A percentile compares a stretch with the other conserved stretches of the same genome.
These are phyloP conservation scores for Microcyclospora pomicola DNA, from an alignment of 2,329 filamentous ascomycete species.

Conservation along the genomic window DNA sequence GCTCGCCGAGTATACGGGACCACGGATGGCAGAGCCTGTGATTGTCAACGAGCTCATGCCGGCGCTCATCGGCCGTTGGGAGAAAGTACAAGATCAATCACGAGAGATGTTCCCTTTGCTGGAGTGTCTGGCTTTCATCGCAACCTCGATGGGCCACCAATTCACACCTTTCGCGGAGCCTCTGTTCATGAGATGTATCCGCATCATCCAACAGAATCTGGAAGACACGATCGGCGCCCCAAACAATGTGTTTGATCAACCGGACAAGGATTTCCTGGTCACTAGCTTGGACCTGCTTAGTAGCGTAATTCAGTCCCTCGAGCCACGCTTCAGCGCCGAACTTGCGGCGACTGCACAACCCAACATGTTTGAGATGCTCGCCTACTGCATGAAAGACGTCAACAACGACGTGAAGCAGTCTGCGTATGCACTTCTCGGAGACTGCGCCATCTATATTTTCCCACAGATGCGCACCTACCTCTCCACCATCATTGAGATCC, in stretches of 20 bases:
- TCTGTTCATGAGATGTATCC: slow-evolving; percentile 77
- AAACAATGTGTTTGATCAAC: slow-evolving; percentile 53
- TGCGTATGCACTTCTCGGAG: slow-evolving; percentile 84
- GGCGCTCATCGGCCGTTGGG: slow-evolving; percentile 76
- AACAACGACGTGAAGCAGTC: slow-evolving; percentile 92
- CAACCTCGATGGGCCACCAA: slow-evolving; percentile 64
- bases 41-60: slow-evolving; percentile 86
- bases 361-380: slow-evolving; percentile 78
- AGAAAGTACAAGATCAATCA: slow-evolving; percentile 74
- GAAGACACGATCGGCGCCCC: slow-evolving; percentile 63
- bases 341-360: slow-evolving; percentile 64
- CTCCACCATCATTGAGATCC: slow-evolving; percentile 57
- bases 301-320: slow-evolving; percentile 81
- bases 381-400: slow-evolving; percentile 81
- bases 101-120: slow-evolving; percentile 86
- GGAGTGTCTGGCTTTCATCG: slow-evolving; percentile 93
- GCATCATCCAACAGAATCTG: slow-evolving; percentile 82
- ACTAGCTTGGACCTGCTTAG: slow-evolving; percentile 89
- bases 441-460: slow-evolving; percentile 89
- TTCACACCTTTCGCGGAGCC: slow-evolving; percentile 78
- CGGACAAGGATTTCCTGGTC: slow-evolving; percentile 93
- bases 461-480: slow-evolving; percentile 63
- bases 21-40: slow-evolving; percentile 63
- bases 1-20: slow-evolving; percentile 78
- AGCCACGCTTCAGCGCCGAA: slow-evolving; percentile 56